Evolutionary conservation across 2,329 filamentous ascomycete genomes (phyloP), one percentile per base, ranked within the genome.

Genomic region (Leptographium lundbergii): DNA sequence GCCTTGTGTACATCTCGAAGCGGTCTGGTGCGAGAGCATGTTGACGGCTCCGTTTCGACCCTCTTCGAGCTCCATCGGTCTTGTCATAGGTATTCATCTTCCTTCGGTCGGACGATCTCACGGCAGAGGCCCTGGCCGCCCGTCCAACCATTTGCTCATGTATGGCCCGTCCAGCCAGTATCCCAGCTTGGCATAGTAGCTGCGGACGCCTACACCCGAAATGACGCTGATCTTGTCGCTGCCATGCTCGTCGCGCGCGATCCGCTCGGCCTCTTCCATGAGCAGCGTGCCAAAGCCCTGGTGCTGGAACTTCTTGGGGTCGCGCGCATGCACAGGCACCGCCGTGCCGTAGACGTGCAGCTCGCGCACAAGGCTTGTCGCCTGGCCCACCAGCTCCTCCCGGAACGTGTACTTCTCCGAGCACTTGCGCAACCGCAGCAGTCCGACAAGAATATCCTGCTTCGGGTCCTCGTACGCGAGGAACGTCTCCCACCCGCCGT

Each of bases 401-500:
- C 95, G 85, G 76, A 92, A 99, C 0, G 94, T 97, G 73, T 96
- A 91, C 67, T 89, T 92, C 65, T 86, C 81, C 1, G 87, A 91
- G 71, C 95, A 99, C 75, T 95, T 95, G 64, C 94, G 82, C 63
- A 99, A 74, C 22, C 94, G 85, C 59, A 99, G 79, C 42, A 99
- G 76, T 1, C 89, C 95, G 60, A 99, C 95, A 4, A 99, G 77
- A 60, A 99, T 99, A 70, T 99, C 94, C 71, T 99, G 94, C 76
- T 96, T 96, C 0, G 94, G 92, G 66, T 99, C 94, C 70, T 99
- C 94, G 68, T 99, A 99, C 1, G 94, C 91, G 6, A 99, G 77
- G 74, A 99, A 99, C 0, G 94, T 99, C 73, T 99, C 94, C 94
- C 94, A 99, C 27, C 94, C 95, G 47, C 88, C 91, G 70, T 99